Evolutionary conservation across 768 basidiomycete species (phyloP).

Genomic region (Psilocybe tampanensis): DNA sequence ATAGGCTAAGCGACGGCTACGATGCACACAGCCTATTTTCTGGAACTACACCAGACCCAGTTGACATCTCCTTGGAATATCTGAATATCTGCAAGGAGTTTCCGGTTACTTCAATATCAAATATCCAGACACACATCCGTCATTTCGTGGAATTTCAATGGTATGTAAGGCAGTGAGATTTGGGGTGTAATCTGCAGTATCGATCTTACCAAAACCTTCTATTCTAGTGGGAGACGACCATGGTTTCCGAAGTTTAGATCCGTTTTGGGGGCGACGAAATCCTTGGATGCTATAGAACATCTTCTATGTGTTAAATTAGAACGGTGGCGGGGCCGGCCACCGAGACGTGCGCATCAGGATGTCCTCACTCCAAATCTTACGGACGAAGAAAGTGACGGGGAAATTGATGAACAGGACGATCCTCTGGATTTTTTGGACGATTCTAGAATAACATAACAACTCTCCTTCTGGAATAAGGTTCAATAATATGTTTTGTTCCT

Average conservation of each 20-base stretch:
- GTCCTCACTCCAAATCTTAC: conserved; percentile 16
- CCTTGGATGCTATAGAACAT: conserved; percentile 47
- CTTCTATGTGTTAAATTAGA: conserved; percentile 47
- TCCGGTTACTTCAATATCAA: conserved; percentile 50
- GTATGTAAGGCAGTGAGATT: conserved; percentile 39
- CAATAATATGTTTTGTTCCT: too few relatives aligned
- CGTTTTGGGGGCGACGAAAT: conserved; percentile 42
- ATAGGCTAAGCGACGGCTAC: neutral
- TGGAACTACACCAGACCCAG: conserved; percentile 57
- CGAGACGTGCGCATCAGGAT: conserved; percentile 24
- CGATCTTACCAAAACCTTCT: neutral
- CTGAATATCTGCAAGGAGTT: conserved; percentile 58
- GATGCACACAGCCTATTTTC: conserved; percentile 55
- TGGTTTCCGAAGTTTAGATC: conserved; percentile 62
- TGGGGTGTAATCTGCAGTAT: neutral
- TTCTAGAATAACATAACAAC: too few relatives aligned
- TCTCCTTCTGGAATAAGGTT: too few relatives aligned
- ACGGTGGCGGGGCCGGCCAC: conserved; percentile 48
- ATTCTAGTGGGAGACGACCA: conserved; percentile 43
- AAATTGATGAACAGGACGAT: conserved; percentile 6
- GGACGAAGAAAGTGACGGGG: conserved; percentile 11
- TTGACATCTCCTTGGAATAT: conserved; percentile 71
- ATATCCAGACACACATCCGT: conserved; percentile 63
- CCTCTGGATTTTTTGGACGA: neutral
- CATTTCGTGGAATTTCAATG: conserved; percentile 73